Conservation (phyloP, 495 filamentous ascomycete genomes). For the Gamarada debralockiae region DNA sequence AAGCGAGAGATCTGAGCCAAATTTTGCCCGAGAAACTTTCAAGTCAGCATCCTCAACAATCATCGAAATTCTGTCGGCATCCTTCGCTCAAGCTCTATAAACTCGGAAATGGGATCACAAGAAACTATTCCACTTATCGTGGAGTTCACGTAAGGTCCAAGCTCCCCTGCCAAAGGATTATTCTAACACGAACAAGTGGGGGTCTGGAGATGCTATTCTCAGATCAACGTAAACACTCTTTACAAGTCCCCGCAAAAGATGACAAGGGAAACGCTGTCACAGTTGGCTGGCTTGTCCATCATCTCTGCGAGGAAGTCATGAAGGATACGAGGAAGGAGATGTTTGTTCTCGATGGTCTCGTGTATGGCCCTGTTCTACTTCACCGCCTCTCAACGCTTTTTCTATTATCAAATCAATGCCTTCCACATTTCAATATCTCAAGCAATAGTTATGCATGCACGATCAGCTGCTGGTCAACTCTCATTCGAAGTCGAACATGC, state of each 20-base stretch:
- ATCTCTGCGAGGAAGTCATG: conserved; percentile 84
- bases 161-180: conserved; percentile 12
- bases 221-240: conserved; percentile 65
- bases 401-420: conserved; percentile 12
- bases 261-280: conserved; percentile 55
- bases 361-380: conserved; percentile 55
- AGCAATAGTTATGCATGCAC: no score
- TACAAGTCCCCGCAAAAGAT: conserved; percentile 64
- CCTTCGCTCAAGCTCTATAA: neutral
- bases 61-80: neutral
- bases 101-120: neutral
- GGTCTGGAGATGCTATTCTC: conserved; percentile 95
- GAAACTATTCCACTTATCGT: conserved; percentile 43
- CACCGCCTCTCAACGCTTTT: conserved; percentile 14
- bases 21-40: neutral
- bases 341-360: conserved; percentile 81
- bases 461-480: no score
- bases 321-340: conserved; percentile 80
- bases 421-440: conserved; percentile 19
- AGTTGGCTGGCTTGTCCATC: conserved; percentile 70
- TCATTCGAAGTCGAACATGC: neutral
- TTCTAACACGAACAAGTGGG: conserved; percentile 51
- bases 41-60: neutral
- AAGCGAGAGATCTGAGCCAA: neutral
- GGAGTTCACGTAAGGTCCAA: conserved; percentile 65